Evolutionary conservation across 768 basidiomycete species (phyloP).

Genomic region (Rhodotorula paludigena): DNA sequence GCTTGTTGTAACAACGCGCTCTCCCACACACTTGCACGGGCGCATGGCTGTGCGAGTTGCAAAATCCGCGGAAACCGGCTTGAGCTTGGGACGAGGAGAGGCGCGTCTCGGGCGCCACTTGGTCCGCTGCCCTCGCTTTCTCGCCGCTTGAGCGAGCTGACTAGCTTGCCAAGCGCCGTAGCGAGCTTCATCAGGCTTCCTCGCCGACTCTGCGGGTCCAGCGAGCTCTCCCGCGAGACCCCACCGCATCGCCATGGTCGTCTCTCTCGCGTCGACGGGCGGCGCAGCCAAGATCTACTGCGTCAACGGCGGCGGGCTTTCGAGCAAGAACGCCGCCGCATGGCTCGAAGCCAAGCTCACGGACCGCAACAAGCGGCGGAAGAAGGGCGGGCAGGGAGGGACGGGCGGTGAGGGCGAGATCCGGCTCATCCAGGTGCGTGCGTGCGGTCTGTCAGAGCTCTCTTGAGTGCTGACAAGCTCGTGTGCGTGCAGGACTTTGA

Average conservation of each 20-base stretch:
- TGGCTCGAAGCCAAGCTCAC: slow-evolving; percentile 42
- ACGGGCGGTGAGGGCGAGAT: slow-evolving; percentile 40
- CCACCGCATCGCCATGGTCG: slow-evolving; percentile 32
- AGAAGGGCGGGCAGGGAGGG: slow-evolving; percentile 41
- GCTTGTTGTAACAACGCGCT: too few species aligned
- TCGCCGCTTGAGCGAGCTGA: too few species aligned
- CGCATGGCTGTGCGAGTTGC: too few species aligned
- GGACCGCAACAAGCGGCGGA: slow-evolving; percentile 44
- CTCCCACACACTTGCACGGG: too few species aligned
- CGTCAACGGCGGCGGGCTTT: slow-evolving; percentile 69
- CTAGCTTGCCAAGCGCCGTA: too few species aligned
- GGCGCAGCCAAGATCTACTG: slow-evolving; percentile 71
- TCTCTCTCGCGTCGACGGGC: slow-evolving; percentile 40
- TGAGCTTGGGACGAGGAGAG: too few species aligned
- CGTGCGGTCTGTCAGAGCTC: too few species aligned
- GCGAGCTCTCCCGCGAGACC: background rate
- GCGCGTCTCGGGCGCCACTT: too few species aligned
- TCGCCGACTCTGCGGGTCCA: background rate
- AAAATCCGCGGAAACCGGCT: too few species aligned
- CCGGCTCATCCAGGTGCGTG: slow-evolving; percentile 41
- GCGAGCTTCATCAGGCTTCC: too few species aligned
- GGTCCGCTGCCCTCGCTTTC: too few species aligned
- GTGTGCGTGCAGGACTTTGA: slow-evolving; percentile 77
- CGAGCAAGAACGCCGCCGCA: slow-evolving; percentile 45
- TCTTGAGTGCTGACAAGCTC: background rate